Evolutionary conservation across 768 basidiomycete genomes (phyloP).

Genomic region (Russula sp.): DNA sequence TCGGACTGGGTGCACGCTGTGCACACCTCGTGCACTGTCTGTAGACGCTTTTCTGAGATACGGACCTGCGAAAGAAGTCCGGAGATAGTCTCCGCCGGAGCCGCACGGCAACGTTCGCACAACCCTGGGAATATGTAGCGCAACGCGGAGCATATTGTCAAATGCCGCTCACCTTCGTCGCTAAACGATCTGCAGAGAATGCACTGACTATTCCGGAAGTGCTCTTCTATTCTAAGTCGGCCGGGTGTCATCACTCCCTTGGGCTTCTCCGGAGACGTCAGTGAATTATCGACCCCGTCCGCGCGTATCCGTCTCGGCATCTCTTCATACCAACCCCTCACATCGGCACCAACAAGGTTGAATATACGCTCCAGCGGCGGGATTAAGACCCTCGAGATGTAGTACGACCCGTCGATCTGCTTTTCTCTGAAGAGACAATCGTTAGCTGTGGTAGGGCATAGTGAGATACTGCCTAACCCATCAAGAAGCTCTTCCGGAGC

Average conservation of each 20-base stretch:
- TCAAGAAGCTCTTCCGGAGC: conserved; percentile 65
- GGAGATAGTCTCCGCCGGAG: conserved; percentile 33
- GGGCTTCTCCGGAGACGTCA: conserved; percentile 34
- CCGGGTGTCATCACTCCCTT: conserved; percentile 32
- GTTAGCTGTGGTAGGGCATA: neutral
- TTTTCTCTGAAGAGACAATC: conserved; percentile 41
- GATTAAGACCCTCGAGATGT: conserved; percentile 81
- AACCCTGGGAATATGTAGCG: conserved; percentile 33
- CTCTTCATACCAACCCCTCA: conserved; percentile 78
- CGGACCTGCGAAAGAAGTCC: conserved; percentile 32
- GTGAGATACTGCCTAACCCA: conserved; percentile 39
- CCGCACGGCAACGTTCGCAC: conserved; percentile 22
- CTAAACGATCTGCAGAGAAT: conserved; percentile 57
- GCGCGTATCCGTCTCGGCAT: conserved; percentile 64
- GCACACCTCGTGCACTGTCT: conserved; percentile 35
- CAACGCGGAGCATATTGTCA: neutral
- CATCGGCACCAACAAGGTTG: conserved; percentile 85
- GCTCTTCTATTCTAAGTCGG: conserved; percentile 59
- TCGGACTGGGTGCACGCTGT: conserved; percentile 35
- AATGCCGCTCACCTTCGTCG: conserved; percentile 40
- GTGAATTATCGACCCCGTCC: conserved; percentile 33
- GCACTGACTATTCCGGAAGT: conserved; percentile 68
- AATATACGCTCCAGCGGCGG: conserved; percentile 89
- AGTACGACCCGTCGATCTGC: conserved; percentile 82
- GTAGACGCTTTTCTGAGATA: conserved; percentile 31